Conservation (phyloP, 345 rosid species). For the Aquilaria malaccensis region DNA sequence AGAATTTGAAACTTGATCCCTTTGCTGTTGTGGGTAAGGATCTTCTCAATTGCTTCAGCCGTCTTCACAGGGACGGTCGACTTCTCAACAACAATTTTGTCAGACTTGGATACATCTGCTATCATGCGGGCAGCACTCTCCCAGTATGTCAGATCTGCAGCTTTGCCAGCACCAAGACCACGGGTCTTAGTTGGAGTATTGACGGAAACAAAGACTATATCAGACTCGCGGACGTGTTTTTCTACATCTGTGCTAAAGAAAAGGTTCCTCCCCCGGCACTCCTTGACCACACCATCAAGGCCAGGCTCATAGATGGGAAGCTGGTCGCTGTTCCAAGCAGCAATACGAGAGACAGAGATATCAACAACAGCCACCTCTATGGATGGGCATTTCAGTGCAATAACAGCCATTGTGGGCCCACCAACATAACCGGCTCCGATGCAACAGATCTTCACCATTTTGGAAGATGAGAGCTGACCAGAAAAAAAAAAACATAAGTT, state of each 20-base stretch:
- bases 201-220: slow-evolving; percentile 86
- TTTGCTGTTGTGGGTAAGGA: slow-evolving; percentile 84
- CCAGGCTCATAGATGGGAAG: slow-evolving; percentile 95
- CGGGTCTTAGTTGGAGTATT: slow-evolving; percentile 88
- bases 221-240: slow-evolving; percentile 75
- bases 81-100: slow-evolving; percentile 91
- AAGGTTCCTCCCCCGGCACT: slow-evolving; percentile 79
- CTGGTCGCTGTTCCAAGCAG: slow-evolving; percentile 85
- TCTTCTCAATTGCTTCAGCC: slow-evolving; percentile 90
- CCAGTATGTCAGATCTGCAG: slow-evolving; percentile 95
- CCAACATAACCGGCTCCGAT: slow-evolving; percentile 98
- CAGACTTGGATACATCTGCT: slow-evolving; percentile 82
- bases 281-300: slow-evolving; percentile 71
- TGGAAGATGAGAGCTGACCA: slow-evolving; percentile 5
- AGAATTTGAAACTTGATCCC: slow-evolving; percentile 92
- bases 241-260: slow-evolving; percentile 93
- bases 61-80: slow-evolving; percentile 95
- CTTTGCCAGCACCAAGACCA: slow-evolving; percentile 94
- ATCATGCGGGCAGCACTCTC: slow-evolving; percentile 96
- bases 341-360: slow-evolving; percentile 67
- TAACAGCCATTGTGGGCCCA: slow-evolving; percentile 95
- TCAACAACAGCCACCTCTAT: slow-evolving; percentile 90
- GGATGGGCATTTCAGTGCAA: slow-evolving; percentile 84
- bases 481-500: not conserved
- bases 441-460: slow-evolving; percentile 96